Base-by-base conservation (phyloP, 2,329 filamentous ascomycete genomes). In the Apiospora malaysiana region DNA sequence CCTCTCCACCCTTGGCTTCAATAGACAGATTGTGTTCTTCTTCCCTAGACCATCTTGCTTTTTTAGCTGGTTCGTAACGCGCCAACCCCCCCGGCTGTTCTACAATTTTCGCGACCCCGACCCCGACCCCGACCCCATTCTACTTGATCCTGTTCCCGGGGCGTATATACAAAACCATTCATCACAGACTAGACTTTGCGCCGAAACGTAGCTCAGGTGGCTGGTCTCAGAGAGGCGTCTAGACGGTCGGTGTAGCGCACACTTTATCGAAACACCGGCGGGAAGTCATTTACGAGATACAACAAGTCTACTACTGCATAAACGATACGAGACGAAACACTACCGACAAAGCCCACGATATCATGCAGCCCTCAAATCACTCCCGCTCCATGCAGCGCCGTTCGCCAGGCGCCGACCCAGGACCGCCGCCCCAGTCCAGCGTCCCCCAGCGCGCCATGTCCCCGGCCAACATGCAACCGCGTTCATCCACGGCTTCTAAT, bases 401-500 rank as follows among this genome's bases (percentile, higher is more conserved):
- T 76, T 91, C 90, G 68, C 89, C 90, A n/a, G 88, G 85, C 72
- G 87, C 85, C 46, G 90, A 92, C 74, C 85, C 86, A 77, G 88
- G 87, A 69, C 88, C 86, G 76, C 56, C 72, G 69, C 72, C 73
- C 37, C 86, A 89, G 68, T 84, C 87, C 70, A 87, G 83, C 79
- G 83, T 89, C 74, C 85, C 87, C 70, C 80, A 83, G 70, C 86
- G 89, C 70, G 83, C 88, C 67, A 91, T 90, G 78, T 92, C 91
- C 68, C 90, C 91, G 45, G 86, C 80, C 46, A 82, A 85, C 75
- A 84, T 89, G 74, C 90, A 90, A 74, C 84, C 89, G 71, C 89
- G 92, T 72, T 85, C 87, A 42, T 93, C 92, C 10, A 90, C 89
- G 65, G 87, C 89, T 43, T 94, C 92, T 7, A 86, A 83, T 71